These are phyloP conservation scores for Hypoxylon sp. DNA, from an alignment of 2,329 filamentous ascomycete genomes.

Conservation along the genomic window DNA sequence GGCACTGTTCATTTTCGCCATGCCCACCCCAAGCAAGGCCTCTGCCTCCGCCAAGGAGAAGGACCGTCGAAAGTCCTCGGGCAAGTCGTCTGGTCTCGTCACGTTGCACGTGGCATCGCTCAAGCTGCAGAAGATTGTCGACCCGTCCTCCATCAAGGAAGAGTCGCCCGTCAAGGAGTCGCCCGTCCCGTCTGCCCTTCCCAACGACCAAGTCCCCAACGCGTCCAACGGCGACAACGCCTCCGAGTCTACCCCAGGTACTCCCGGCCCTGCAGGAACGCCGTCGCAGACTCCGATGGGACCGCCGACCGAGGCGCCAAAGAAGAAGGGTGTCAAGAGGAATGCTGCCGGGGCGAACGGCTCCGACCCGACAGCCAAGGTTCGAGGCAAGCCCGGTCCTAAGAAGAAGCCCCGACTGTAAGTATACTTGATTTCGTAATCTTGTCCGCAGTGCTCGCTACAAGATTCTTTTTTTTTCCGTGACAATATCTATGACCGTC, in stretches of 20 bases:
- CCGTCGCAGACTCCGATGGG: constrained; percentile 65
- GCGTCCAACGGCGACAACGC: constrained; percentile 63
- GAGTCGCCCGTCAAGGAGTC: constrained; percentile 58
- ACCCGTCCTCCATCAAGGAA: constrained; percentile 53
- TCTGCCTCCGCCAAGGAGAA: constrained; percentile 52
- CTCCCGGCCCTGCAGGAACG: constrained; percentile 64
- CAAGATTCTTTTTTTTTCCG: background rate
- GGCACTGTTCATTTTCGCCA: constrained; percentile 33
- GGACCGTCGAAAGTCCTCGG: constrained; percentile 54
- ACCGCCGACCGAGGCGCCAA: constrained; percentile 66
- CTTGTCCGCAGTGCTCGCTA: background rate
- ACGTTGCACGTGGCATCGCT: constrained; percentile 61
- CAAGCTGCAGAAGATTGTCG: constrained; percentile 59
- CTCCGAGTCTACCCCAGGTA: constrained; percentile 67
- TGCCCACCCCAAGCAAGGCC: constrained; percentile 50
- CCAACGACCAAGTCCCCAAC: constrained; percentile 46
- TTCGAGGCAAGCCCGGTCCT: constrained; percentile 86
- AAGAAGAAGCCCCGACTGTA: constrained; percentile 97
- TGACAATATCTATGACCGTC: constrained; percentile 11
- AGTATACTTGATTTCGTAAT: constrained; percentile 52
- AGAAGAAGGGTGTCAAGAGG: constrained; percentile 80
- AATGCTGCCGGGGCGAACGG: constrained; percentile 71
- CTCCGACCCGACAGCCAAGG: constrained; percentile 65
- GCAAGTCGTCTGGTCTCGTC: constrained; percentile 52
- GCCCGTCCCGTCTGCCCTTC: constrained; percentile 52